These are phyloP conservation scores for Ceratobasidium theobromae DNA, from an alignment of 1,284 basidiomycete species.

Conservation along the genomic window DNA sequence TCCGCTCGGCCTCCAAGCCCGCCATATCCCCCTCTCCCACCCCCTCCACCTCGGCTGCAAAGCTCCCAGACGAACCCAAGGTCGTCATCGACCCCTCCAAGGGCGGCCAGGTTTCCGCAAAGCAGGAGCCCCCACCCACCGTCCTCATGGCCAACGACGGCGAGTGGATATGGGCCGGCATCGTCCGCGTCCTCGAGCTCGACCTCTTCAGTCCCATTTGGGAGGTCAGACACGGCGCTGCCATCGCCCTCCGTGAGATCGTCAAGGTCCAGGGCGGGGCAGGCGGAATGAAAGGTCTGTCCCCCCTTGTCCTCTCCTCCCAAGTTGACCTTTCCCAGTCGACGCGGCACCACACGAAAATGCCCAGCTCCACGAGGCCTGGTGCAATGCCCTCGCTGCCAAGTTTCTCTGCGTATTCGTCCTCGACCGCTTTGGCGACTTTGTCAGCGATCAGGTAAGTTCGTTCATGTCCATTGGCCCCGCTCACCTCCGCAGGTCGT, in stretches of 20 bases:
- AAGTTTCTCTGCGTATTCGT: conserved; percentile 89
- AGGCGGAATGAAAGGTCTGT: conserved; percentile 75
- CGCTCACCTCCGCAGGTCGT: conserved; percentile 57
- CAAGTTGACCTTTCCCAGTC: conserved; percentile 45
- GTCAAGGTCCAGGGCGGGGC: conserved; percentile 82
- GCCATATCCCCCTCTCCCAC: conserved; percentile 40
- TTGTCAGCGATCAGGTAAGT: conserved; percentile 84
- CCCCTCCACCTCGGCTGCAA: conserved; percentile 9
- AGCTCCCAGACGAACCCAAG: conserved; percentile 50
- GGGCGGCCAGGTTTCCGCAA: conserved; percentile 77
- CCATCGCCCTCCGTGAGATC: conserved; percentile 87
- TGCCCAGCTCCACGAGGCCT: conserved; percentile 68
- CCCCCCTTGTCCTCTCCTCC: neutral
- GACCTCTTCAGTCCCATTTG: conserved; percentile 84
- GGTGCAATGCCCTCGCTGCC: conserved; percentile 88
- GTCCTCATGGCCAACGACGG: conserved; percentile 72
- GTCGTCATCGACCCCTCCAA: conserved; percentile 74
- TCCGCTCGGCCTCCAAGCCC: conserved; percentile 45
- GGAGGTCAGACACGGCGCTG: conserved; percentile 95
- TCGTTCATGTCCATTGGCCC: neutral
- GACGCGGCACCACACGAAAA: conserved; percentile 58
- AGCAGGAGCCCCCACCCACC: conserved; percentile 58
- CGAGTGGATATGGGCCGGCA: conserved; percentile 86
- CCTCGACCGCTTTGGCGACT: conserved; percentile 97
- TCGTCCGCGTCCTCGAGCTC: conserved; percentile 79